Percentiles rank a stretch among this genome's conserved stretches.
Conservation (phyloP, 139 green algal species). For the Prasinococcaceae sp. region DNA sequence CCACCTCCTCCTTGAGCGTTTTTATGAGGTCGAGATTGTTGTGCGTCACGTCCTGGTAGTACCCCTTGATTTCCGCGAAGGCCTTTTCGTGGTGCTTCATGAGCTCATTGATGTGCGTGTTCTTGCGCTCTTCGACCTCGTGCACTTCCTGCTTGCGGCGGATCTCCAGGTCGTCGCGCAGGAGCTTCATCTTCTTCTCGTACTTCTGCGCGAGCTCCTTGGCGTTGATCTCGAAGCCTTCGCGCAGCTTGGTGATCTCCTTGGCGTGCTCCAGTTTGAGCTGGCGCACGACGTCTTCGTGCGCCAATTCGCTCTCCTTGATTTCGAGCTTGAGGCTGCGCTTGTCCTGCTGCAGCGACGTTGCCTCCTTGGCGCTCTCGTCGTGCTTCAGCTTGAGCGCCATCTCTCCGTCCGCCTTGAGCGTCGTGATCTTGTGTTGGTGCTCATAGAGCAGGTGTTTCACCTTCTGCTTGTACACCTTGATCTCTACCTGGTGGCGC, state of each 20-base stretch:
- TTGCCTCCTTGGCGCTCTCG: slow-evolving; percentile 40
- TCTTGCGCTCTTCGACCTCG: slow-evolving; percentile 53
- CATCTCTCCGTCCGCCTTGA: slow-evolving; percentile 68
- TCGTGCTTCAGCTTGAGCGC: slow-evolving; percentile 56
- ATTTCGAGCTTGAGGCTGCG: slow-evolving; percentile 57
- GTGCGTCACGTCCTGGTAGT: slow-evolving; percentile 87
- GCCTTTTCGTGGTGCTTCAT: slow-evolving; percentile 72
- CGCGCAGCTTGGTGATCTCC: slow-evolving; percentile 69
- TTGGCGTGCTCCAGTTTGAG: slow-evolving; percentile 75
- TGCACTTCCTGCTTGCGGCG: slow-evolving; percentile 58
- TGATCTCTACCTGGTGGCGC: slow-evolving; percentile 69
- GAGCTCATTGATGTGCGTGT: slow-evolving; percentile 72
- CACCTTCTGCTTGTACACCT: slow-evolving; percentile 88
- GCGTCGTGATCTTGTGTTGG: slow-evolving; percentile 62
- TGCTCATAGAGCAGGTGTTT: slow-evolving; percentile 92
- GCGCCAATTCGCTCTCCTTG: slow-evolving; percentile 49
- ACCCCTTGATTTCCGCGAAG: slow-evolving; percentile 78
- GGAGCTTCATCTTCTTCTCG: slow-evolving; percentile 37
- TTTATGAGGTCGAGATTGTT: slow-evolving; percentile 92
- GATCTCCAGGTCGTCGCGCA: slow-evolving; percentile 64
- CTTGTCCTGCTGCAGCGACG: slow-evolving; percentile 68
- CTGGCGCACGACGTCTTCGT: slow-evolving; percentile 56
- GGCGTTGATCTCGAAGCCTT: slow-evolving; percentile 68
- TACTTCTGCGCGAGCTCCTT: slow-evolving; percentile 62
- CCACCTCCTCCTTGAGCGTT: slow-evolving; percentile 59